These are phyloP conservation scores for Acanthamoeba lugdunensis DNA, from an alignment of 208 protist species.

Conservation along the genomic window DNA sequence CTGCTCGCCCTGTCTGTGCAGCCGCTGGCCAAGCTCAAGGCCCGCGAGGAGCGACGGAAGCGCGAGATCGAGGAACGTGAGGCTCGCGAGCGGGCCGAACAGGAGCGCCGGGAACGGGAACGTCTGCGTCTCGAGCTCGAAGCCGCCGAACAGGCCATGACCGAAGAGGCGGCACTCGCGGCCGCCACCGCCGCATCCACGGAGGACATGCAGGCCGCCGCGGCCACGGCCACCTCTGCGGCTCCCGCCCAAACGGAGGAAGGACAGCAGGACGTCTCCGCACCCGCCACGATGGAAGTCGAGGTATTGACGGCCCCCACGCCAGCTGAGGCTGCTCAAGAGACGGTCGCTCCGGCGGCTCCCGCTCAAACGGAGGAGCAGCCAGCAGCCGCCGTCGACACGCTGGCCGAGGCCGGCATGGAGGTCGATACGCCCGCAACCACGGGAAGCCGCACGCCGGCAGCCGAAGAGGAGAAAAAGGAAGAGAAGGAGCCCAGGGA, in stretches of 20 bases:
- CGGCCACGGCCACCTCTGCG: no score
- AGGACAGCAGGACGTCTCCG: background rate
- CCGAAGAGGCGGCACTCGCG: background rate
- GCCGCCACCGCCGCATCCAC: background rate
- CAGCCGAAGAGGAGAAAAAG: background rate
- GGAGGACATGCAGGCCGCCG: background rate
- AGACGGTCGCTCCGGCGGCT: background rate
- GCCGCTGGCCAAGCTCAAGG: conserved; percentile 53
- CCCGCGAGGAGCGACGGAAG: conserved; percentile 8
- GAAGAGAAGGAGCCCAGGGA: conserved; percentile 24
- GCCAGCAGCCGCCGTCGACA: background rate
- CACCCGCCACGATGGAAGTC: background rate
- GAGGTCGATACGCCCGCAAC: background rate
- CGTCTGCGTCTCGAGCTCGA: background rate
- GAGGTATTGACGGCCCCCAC: background rate
- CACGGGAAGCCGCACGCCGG: background rate
- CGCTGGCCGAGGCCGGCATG: background rate
- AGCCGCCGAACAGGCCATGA: conserved; percentile 14
- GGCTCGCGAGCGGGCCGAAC: conserved; percentile 1
- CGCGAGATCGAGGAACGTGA: conserved; percentile 20
- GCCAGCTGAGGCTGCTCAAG: background rate
- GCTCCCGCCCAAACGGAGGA: background rate
- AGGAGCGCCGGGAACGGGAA: conserved; percentile 48
- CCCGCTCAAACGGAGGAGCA: background rate
- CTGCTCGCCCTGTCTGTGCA: conserved; percentile 56